Base-by-base conservation (phyloP, 495 filamentous ascomycete species). In the Penicillium daleae region DNA sequence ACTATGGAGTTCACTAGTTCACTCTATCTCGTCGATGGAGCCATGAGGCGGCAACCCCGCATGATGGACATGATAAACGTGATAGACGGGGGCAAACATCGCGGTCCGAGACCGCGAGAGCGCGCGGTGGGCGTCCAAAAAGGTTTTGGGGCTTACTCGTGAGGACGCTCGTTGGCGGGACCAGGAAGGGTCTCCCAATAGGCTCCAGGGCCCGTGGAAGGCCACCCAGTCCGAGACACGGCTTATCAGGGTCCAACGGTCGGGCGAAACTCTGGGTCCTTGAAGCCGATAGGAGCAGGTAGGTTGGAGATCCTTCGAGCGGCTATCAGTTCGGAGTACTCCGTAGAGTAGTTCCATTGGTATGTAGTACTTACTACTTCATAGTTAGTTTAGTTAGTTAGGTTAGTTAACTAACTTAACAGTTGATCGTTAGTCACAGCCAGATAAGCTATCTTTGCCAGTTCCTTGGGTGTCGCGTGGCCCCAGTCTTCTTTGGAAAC, bases 31-130 rank as follows among this genome's bases (percentile, higher is more conserved):
- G n/a, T n/a, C n/a, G n/a, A 42, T n/a, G 40, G 19, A 24, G 42
- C 42, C 42, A 24, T 15, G 29, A 52, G 22, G n/a, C 48, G 35
- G 17, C 37, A 54, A 69, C 69, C 66, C 69, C 69, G 69, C 69
- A 69, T 69, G 63, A 63, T 57, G 60, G 32, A 60, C 39, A 56
- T 60, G 62, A 29, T 19, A 32, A 12, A 52, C 26, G n/a, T 52
- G 49, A 52, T 52, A 52, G 26, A 49, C 21, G 15, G 21, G 26
- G 22, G 62, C n/a, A 53, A 29, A 42, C 65, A 68, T 57, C 66
- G 69, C 69, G 69, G 69, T 71, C 69, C 64, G 66, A 49, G 66
- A 71, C 69, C 69, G 51, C 51, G 51, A 54, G 29, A 35, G 29
- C 51, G 69, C 69, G 69, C 62, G 54, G 57, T n/a, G 12, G 56